phyloP scores from a whole-genome alignment of 305 asterid genomes.

The Rubia tinctorum region DNA sequence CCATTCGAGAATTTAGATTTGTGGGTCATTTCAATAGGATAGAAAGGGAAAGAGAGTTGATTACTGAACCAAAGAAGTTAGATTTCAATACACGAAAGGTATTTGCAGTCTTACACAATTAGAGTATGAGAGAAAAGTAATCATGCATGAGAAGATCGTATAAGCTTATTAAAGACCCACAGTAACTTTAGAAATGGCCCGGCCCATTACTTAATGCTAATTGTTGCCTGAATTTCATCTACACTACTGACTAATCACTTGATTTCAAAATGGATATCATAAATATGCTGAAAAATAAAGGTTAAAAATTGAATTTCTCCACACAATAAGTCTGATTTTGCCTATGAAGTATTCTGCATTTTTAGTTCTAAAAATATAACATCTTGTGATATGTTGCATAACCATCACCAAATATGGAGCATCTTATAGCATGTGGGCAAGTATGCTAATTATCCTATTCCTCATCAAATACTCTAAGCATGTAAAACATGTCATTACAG shows the following conservation, averaged over 20 bases:
- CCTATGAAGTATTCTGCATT: neutral
- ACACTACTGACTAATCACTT: neutral
- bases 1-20: neutral
- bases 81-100: neutral
- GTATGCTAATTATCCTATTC: neutral
- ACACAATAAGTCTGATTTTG: neutral
- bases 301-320: neutral
- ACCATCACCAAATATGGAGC: neutral
- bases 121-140: neutral
- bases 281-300: neutral
- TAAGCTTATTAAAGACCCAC: neutral
- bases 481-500: neutral
- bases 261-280: neutral
- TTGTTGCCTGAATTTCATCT: neutral
- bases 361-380: neutral
- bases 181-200: neutral
- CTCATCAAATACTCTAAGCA: neutral
- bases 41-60: neutral
- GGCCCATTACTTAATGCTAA: neutral
- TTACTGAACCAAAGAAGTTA: neutral
- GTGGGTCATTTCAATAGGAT: neutral
- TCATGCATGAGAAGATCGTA: neutral
- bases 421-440: neutral
- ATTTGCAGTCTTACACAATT: neutral
- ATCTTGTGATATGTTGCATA: neutral